Conservation (phyloP, 306 rosid genomes). For the Canavalia ensiformis region DNA sequence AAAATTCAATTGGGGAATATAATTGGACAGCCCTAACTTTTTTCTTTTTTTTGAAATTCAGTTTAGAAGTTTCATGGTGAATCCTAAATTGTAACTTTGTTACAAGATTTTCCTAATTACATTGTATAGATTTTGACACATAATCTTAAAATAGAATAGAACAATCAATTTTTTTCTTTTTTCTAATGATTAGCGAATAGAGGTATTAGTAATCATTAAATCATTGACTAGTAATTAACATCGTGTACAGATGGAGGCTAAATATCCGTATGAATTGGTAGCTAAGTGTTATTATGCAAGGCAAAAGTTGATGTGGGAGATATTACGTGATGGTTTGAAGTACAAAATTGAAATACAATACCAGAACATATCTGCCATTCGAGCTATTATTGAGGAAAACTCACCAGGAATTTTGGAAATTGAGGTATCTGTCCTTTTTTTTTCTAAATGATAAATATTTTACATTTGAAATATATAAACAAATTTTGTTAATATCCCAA, state of each 20-base stretch:
- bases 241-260: conserved; percentile 50
- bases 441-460: not conserved
- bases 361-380: conserved; percentile 53
- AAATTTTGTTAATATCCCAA: too few species aligned
- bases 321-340: conserved; percentile 54
- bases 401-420: conserved; percentile 56
- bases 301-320: conserved; percentile 74
- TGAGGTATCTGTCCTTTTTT: conserved; percentile 45
- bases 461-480: not conserved
- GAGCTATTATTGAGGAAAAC: conserved; percentile 50
- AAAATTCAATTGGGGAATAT: not conserved
- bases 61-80: not conserved
- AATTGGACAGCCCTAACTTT: not conserved
- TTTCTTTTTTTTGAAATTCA: not conserved
- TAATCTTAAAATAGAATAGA: too few species aligned
- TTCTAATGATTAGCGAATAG: too few species aligned
- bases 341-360: conserved; percentile 67
- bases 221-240: not conserved
- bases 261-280: conserved; percentile 55
- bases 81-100: not conserved
- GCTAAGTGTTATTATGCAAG: conserved; percentile 67
- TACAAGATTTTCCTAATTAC: not conserved
- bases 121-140: not conserved
- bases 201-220: too few species aligned
- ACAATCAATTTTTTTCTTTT: not conserved